Percentiles rank a stretch among this genome's conserved stretches.
phyloP scores from a whole-genome alignment of 2,329 filamentous ascomycete species.

The Sclerotinia borealis region DNA sequence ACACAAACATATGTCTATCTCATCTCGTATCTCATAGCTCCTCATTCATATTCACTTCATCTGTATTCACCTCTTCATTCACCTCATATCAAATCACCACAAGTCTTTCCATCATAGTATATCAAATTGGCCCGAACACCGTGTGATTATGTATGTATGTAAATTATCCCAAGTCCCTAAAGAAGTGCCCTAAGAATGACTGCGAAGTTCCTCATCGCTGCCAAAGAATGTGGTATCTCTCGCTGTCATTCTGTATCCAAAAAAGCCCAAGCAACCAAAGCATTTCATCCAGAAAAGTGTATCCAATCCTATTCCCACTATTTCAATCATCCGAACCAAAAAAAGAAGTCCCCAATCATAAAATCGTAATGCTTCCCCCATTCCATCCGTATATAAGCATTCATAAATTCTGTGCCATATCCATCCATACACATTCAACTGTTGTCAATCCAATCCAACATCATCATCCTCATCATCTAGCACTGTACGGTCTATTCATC shows the following conservation, averaged over 20 bases:
- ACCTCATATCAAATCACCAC: background rate
- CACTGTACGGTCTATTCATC: constrained; percentile 86
- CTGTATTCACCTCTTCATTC: background rate
- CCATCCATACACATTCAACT: background rate
- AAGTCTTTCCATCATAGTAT: background rate
- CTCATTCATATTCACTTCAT: no score
- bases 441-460: background rate
- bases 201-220: background rate
- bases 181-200: background rate
- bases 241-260: background rate
- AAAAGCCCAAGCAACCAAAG: background rate
- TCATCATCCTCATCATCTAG: constrained; percentile 52
- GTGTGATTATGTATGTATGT: background rate
- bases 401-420: background rate
- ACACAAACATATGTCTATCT: no score
- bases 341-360: background rate
- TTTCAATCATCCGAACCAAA: background rate
- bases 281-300: background rate
- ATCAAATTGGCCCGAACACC: background rate
- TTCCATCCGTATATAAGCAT: background rate
- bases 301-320: background rate
- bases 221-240: constrained; percentile 10
- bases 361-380: background rate
- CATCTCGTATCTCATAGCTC: no score
- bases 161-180: no score